phyloP scores from a whole-genome alignment of 164 flowering plant species.

The Sedum album region DNA sequence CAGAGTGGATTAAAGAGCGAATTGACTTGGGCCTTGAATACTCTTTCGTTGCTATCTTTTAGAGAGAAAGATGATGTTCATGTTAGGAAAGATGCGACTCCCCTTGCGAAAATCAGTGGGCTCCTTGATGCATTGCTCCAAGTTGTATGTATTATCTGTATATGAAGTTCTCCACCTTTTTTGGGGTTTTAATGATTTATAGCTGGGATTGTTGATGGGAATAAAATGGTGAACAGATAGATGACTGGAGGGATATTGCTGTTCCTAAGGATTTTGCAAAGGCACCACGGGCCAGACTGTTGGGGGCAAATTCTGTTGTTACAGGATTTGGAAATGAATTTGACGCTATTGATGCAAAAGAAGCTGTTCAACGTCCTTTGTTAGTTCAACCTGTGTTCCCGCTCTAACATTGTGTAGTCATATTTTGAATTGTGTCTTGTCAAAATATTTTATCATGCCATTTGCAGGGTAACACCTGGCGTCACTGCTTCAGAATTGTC shows the following conservation, averaged over 20 bases:
- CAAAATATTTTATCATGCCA: conserved; percentile 7
- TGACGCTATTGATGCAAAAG: conserved; percentile 36
- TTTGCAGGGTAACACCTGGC: conserved; percentile 33
- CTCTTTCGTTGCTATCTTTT: conserved; percentile 94
- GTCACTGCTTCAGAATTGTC: conserved; percentile 34
- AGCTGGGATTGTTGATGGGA: background rate
- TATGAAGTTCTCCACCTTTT: background rate
- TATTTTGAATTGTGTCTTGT: background rate
- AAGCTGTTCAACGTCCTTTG: conserved; percentile 30
- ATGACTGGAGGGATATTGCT: conserved; percentile 97
- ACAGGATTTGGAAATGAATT: conserved; percentile 87
- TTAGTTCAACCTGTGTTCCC: conserved; percentile 15
- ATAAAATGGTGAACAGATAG: conserved; percentile 60
- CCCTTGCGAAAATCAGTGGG: conserved; percentile 87
- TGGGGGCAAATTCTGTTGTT: conserved; percentile 65
- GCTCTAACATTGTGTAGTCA: background rate
- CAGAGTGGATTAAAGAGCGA: conserved; percentile 99
- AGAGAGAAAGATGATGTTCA: conserved; percentile 92
- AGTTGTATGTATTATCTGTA: conserved; percentile 48
- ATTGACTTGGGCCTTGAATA: conserved; percentile 87
- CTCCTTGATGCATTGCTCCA: conserved; percentile 95
- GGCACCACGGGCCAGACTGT: conserved; percentile 45
- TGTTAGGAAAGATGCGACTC: conserved; percentile 77
- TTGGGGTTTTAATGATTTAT: too few species aligned
- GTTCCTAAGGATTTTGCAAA: conserved; percentile 64